phyloP scores from a whole-genome alignment of 2,329 filamentous ascomycete species.

The Fusarium sterilihyphosum region DNA sequence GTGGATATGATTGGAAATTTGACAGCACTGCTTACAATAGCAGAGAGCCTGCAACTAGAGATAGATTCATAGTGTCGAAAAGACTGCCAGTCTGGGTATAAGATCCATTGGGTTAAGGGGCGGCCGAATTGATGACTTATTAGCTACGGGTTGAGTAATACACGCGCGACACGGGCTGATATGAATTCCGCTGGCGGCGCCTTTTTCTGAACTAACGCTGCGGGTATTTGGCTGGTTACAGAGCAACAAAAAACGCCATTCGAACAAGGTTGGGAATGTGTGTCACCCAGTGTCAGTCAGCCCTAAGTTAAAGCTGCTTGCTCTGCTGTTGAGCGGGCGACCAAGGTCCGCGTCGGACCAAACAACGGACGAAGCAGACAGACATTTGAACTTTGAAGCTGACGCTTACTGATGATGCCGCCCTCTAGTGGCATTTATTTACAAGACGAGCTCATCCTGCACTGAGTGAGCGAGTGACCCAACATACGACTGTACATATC shows the following conservation, averaged over 20 bases:
- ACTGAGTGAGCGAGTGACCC: not conserved
- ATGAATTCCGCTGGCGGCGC: conserved; percentile 5
- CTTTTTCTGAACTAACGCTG: not conserved
- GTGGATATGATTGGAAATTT: conserved; percentile 24
- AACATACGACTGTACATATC: not conserved
- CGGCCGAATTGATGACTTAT: not conserved
- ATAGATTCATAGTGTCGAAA: not conserved
- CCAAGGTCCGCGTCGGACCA: conserved; percentile 18
- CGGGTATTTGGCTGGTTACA: conserved; percentile 2
- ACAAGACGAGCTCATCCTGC: not conserved
- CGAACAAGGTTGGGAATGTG: conserved; percentile 14
- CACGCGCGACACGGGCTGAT: conserved; percentile 2
- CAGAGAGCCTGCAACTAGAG: conserved; percentile 3
- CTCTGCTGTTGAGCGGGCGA: conserved; percentile 1
- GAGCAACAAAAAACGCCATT: conserved; percentile 4
- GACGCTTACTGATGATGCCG: conserved; percentile 20
- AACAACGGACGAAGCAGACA: conserved; percentile 29
- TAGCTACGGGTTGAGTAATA: conserved; percentile 15
- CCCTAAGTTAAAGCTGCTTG: conserved; percentile 21
- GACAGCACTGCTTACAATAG: conserved; percentile 36
- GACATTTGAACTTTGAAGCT: not conserved
- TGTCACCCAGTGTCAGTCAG: conserved; percentile 26
- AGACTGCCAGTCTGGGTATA: conserved; percentile 3
- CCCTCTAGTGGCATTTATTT: not conserved
- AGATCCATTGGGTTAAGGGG: conserved; percentile 3